Base-by-base conservation (phyloP, 2,329 filamentous ascomycete species). In the Zymoseptoria ardabiliae region DNA sequence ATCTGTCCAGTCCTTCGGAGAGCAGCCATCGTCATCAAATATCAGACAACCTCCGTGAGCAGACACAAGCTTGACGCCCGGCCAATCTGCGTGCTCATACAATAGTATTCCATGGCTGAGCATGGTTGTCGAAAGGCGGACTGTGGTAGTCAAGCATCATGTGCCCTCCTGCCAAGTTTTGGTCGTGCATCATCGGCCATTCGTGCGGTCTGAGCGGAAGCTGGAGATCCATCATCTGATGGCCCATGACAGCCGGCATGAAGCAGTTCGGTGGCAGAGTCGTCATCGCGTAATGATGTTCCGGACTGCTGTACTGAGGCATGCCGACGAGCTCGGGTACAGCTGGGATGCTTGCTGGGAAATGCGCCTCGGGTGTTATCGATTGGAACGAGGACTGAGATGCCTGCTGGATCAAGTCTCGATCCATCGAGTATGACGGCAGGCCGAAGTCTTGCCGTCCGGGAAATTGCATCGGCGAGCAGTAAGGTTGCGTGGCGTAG, bases 351-450 rank as follows among this genome's bases (percentile, higher is more conserved):
- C 56, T 53, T 2, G 48, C 20, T 25, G 63, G 62, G 11, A 63
- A 63, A 55, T 58, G 35, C 17, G 35, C 35, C 13, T 45, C 35
- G 50, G 49, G 63, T 4, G 64, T 63, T 11, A 64, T 50, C 7
- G 62, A 53, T 13, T 68, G 63, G 35, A 66, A 65, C 23, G 66
- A 62, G 25, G 68, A 64, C 51, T 66, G 63, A 5, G 65, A 59
- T 1, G 62, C 20, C n/a, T 66, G 59, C n/a, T 63, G 63, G 4
- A 63, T 48, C n/a, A 60, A 58, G n/a, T 58, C 54, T 13, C 56
- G 51, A 28, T 52, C 50, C 10, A 60, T 53, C 20, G 58, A 63
- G 41, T 58, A 62, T 10, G 55, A 61, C 8, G 58, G 50, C n/a
- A 61, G 61, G 21, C 57, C 53, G 50, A 58, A 65, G 52, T 61